Evolutionary conservation across 805 yeast genomes (phyloP), one percentile per base, ranked within the genome.

Genomic region (Candida montana): DNA sequence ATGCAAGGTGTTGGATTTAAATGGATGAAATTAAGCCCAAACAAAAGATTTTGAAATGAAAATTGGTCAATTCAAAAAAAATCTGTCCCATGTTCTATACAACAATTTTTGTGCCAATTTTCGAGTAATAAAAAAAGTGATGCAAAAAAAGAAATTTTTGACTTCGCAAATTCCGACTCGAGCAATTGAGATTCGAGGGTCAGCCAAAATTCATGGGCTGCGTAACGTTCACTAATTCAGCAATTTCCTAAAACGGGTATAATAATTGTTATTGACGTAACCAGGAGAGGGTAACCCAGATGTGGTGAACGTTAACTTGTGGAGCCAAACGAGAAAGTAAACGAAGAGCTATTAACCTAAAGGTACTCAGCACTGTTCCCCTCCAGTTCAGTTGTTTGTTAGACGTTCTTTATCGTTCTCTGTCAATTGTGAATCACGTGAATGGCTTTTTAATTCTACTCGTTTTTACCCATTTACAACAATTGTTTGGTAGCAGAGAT

Each of bases 31-130:
- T n/a, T n/a, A 13, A 3, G 16, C 15, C 11, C 13, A 12, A 30
- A 21, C n/a, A n/a, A n/a, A n/a, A n/a, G n/a, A n/a, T n/a, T n/a
- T n/a, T n/a, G 19, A 19, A 19, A 19, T 36, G 21, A 30, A 28
- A 20, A 5, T 34, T 19, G 30, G 6, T 5, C 18, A 30, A 19
- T 6, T 20, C 10, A 32, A 20, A 17, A n/a, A 5, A 17, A 16
- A n/a, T 30, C 26, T 12, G 24, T 21, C 7, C 17, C 35, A 32
- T 6, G 11, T 32, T 20, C 21, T 3, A 27, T n/a, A n/a, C n/a
- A n/a, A 28, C 12, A 35, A 28, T 35, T 28, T 35, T 35, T 35
- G 39, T 35, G 39, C 39, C 39, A 35, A n/a, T 27, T 28, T 19
- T 30, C 12, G 17, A 24, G 15, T 33, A 33, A 33, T 24, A 19